Conservation (phyloP, 345 rosid species). For the Diplotaxis tenuifolia region DNA sequence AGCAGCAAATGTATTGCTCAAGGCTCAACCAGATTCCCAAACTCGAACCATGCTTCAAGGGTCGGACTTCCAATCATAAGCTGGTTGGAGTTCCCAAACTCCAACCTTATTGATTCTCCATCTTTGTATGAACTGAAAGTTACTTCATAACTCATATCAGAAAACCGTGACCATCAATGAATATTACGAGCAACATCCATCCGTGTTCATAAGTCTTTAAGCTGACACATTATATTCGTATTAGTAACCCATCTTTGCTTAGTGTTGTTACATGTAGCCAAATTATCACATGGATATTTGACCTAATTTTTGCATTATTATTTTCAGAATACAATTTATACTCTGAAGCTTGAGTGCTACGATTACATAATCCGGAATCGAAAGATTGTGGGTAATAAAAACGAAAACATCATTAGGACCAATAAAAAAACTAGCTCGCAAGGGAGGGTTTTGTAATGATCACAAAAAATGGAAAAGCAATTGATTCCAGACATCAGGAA, state of each 20-base stretch:
- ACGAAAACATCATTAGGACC: not conserved
- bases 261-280: not conserved
- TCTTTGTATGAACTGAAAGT: too few relatives aligned
- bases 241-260: not conserved
- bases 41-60: not conserved
- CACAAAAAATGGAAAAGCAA: constrained; percentile 73
- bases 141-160: too few relatives aligned
- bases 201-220: not conserved
- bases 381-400: not conserved
- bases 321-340: not conserved
- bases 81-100: too few relatives aligned
- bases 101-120: too few relatives aligned
- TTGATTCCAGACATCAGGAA: constrained; percentile 95
- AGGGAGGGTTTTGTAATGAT: not conserved
- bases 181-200: too few relatives aligned
- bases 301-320: not conserved
- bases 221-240: not conserved
- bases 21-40: not conserved
- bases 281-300: not conserved
- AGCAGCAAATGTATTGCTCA: not conserved
- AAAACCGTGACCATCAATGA: too few relatives aligned
- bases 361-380: too few relatives aligned
- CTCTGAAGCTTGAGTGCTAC: not conserved
- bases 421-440: not conserved
- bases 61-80: too few relatives aligned